phyloP scores from a whole-genome alignment of 441 rosid species.

The Theobroma grandiflorum region DNA sequence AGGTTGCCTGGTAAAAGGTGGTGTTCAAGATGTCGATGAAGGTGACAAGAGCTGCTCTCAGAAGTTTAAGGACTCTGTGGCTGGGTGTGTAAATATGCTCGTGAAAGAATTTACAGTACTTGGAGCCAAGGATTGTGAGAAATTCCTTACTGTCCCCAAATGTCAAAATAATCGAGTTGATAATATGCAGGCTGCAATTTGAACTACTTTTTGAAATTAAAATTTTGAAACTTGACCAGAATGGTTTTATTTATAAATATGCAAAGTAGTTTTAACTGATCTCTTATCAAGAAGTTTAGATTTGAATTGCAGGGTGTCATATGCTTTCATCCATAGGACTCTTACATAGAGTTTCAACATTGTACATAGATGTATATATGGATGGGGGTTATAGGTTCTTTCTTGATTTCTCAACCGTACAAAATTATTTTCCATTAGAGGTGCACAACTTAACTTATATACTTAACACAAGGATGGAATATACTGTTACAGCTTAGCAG shows the following conservation, averaged over 20 bases:
- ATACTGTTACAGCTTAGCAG: not conserved
- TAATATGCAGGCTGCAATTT: constrained; percentile 25
- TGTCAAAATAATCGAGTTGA: constrained; percentile 29
- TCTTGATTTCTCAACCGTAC: not conserved
- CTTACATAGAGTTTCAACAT: not conserved
- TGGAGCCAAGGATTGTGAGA: constrained; percentile 60
- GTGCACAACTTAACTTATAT: not conserved
- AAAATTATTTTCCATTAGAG: not conserved
- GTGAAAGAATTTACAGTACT: constrained; percentile 55
- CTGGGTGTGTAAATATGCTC: constrained; percentile 48
- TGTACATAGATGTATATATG: constrained; percentile 13
- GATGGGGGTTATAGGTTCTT: not conserved
- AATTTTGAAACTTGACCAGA: constrained; percentile 25
- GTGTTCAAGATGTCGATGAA: constrained; percentile 56
- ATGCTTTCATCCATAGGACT: constrained; percentile 16
- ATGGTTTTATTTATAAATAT: constrained; percentile 20
- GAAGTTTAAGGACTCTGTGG: constrained; percentile 54
- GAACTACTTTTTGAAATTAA: constrained; percentile 5
- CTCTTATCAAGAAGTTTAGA: constrained; percentile 21
- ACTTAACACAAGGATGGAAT: not conserved
- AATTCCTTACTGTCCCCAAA: constrained; percentile 34
- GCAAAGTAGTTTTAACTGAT: constrained; percentile 14
- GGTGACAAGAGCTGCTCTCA: constrained; percentile 51
- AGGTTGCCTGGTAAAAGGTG: constrained; percentile 64
- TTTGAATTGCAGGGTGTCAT: constrained; percentile 3